phyloP scores from a whole-genome alignment of 805 yeast species.

The Saturnispora halmiae region DNA sequence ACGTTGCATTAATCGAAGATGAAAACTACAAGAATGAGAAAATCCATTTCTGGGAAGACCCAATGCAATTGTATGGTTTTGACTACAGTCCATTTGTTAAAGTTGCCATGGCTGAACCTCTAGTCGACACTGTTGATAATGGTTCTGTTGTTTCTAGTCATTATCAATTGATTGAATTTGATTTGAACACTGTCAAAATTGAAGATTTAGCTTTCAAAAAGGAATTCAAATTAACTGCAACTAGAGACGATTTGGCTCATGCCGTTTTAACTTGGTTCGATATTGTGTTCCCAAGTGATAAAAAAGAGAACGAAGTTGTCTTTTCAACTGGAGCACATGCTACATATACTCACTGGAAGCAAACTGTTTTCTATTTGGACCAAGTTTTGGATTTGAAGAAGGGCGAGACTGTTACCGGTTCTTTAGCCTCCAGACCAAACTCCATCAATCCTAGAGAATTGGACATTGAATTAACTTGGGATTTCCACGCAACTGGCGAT shows the following conservation, averaged over 20 bases:
- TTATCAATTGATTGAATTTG: slow-evolving; percentile 66
- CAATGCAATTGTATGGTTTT: slow-evolving; percentile 70
- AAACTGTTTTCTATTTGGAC: slow-evolving; percentile 79
- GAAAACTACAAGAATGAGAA: slow-evolving; percentile 86
- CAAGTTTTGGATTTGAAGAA: slow-evolving; percentile 67
- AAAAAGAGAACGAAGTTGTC: slow-evolving; percentile 45
- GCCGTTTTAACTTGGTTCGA: slow-evolving; percentile 95
- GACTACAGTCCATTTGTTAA: slow-evolving; percentile 88
- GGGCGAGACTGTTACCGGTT: slow-evolving; percentile 71
- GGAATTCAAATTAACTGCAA: slow-evolving; percentile 62
- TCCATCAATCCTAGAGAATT: slow-evolving; percentile 75
- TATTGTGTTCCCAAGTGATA: slow-evolving; percentile 64
- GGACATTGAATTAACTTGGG: slow-evolving; percentile 68
- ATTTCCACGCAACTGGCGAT: slow-evolving; percentile 33
- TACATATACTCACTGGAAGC: slow-evolving; percentile 97
- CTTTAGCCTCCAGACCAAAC: slow-evolving; percentile 70
- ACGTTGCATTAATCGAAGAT: slow-evolving; percentile 88
- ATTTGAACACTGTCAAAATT: slow-evolving; percentile 78
- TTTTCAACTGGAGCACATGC: slow-evolving; percentile 95
- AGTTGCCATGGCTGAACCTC: slow-evolving; percentile 84
- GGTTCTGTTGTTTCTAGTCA: slow-evolving; percentile 63
- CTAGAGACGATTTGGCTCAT: slow-evolving; percentile 73
- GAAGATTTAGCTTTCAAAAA: slow-evolving; percentile 72
- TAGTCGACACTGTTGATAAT: slow-evolving; percentile 90
- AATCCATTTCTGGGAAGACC: slow-evolving; percentile 85